A percentile compares a stretch with the other conserved stretches of the same genome.
Evolutionary conservation across 345 rosid species (phyloP).

Genomic region (Murraya koenigii): DNA sequence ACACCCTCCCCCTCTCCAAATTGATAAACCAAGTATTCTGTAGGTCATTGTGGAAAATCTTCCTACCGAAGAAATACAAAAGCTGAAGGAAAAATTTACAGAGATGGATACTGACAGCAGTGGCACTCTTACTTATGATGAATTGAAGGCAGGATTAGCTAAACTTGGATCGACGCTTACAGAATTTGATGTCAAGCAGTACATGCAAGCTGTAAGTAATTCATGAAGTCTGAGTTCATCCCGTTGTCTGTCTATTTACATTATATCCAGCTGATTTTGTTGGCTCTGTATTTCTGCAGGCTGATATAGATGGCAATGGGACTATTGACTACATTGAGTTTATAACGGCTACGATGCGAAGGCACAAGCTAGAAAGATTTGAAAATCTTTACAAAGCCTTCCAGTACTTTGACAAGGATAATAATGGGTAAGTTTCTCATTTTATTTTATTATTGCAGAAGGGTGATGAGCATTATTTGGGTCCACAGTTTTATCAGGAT

Average conservation of each 20-base stretch:
- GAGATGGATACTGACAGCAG: conserved; percentile 84
- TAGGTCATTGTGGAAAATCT: conserved; percentile 82
- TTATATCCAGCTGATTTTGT: no score
- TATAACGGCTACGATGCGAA: conserved; percentile 82
- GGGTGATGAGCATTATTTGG: no score
- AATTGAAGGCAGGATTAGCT: conserved; percentile 71
- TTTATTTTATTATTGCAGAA: no score
- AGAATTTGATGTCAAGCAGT: conserved; percentile 69
- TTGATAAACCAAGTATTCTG: conserved; percentile 12
- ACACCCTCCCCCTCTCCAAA: no score
- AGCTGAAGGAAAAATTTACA: conserved; percentile 63
- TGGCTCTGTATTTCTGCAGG: conserved; percentile 32
- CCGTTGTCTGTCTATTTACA: no score
- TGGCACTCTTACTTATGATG: conserved; percentile 84
- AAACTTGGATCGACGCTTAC: conserved; percentile 76
- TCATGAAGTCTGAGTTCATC: no score
- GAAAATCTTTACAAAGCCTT: conserved; percentile 33
- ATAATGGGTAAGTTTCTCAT: conserved; percentile 24
- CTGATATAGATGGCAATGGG: conserved; percentile 90
- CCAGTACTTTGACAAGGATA: conserved; percentile 80
- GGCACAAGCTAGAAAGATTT: conserved; percentile 68
- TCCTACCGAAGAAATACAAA: conserved; percentile 75
- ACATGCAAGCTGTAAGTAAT: conserved; percentile 58
- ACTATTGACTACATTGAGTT: conserved; percentile 80
- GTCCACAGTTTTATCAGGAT: no score